Percentiles rank a stretch among this genome's conserved stretches.
Evolutionary conservation across 371 early-diverging fungal species (phyloP).

Genomic region (Circinella minor): DNA sequence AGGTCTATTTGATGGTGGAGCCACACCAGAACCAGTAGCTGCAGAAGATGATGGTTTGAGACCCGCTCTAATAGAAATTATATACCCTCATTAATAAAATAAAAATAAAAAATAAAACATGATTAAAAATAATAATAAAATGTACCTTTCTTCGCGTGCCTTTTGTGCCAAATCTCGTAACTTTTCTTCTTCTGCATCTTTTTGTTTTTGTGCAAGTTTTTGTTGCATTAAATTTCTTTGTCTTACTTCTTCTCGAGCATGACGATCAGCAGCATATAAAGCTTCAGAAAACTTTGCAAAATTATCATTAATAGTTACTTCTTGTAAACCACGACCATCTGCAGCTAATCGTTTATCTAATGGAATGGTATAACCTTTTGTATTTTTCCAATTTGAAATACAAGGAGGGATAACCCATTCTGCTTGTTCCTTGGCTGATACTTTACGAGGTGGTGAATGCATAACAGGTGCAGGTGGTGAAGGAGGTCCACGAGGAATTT

Average conservation of each 20-base stretch:
- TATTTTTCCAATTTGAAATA: slow-evolving; percentile 99
- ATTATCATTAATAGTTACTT: slow-evolving; percentile 90
- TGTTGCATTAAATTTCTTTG: slow-evolving; percentile 89
- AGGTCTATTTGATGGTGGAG: slow-evolving; percentile 38
- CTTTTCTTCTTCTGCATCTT: slow-evolving; percentile 91
- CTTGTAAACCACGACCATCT: slow-evolving; percentile 95
- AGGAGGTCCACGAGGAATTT: slow-evolving; percentile 86
- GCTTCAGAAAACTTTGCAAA: slow-evolving; percentile 97
- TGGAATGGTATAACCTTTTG: slow-evolving; percentile 97
- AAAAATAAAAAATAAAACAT: background rate
- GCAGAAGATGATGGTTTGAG: slow-evolving; percentile 32
- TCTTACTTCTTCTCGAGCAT: slow-evolving; percentile 93
- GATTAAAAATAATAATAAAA: background rate
- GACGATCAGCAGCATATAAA: slow-evolving; percentile 90
- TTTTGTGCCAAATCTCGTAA: slow-evolving; percentile 88
- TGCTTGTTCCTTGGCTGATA: slow-evolving; percentile 92
- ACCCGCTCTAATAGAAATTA: slow-evolving; percentile 31
- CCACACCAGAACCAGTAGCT: slow-evolving; percentile 9
- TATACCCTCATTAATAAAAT: background rate
- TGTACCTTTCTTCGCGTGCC: slow-evolving; percentile 87
- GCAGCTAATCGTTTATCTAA: slow-evolving; percentile 97
- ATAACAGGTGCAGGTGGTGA: slow-evolving; percentile 96
- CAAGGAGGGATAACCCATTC: slow-evolving; percentile 98
- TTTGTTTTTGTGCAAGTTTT: slow-evolving; percentile 93
- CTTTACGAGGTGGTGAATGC: slow-evolving; percentile 96